A percentile compares a stretch with the other conserved stretches of the same genome.
phyloP scores from a whole-genome alignment of 129 eudicot genomes.

The Tagetes erecta region DNA sequence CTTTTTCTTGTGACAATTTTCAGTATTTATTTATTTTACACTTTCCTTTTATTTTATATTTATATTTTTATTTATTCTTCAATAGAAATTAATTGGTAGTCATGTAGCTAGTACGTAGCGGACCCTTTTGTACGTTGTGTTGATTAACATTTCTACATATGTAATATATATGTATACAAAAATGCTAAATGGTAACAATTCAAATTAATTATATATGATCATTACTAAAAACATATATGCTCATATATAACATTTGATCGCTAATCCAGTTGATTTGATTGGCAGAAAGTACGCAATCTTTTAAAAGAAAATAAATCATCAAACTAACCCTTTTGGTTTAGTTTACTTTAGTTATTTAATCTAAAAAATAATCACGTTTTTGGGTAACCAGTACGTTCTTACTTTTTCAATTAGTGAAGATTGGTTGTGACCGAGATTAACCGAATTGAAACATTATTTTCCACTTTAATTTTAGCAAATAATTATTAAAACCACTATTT shows the following conservation, averaged over 20 bases:
- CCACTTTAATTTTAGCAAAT: conserved; percentile 19
- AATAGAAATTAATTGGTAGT: neutral
- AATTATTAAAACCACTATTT: neutral
- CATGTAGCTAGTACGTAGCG: no score
- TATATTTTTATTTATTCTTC: no score
- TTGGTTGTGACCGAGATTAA: conserved; percentile 10
- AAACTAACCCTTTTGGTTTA: conserved; percentile 11
- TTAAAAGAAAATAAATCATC: conserved; percentile 12
- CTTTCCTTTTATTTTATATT: neutral
- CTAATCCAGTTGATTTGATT: conserved; percentile 36
- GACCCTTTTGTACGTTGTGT: no score
- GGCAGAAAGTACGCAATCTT: conserved; percentile 18
- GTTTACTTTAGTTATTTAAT: neutral
- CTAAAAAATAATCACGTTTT: conserved; percentile 1
- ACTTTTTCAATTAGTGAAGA: conserved; percentile 5
- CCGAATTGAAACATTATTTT: conserved; percentile 5
- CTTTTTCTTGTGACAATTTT: conserved; percentile 6
- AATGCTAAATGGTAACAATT: neutral
- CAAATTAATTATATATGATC: neutral
- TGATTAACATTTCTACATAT: no score
- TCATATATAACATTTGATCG: neutral
- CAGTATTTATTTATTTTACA: neutral
- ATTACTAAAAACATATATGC: conserved; percentile 20
- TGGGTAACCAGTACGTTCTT: neutral
- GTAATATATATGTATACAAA: neutral